A percentile compares a stretch with the other conserved stretches of the same genome.
These are phyloP conservation scores for Albophoma yamanashiensis DNA, from an alignment of 2,329 filamentous ascomycete species.

Conservation along the genomic window DNA sequence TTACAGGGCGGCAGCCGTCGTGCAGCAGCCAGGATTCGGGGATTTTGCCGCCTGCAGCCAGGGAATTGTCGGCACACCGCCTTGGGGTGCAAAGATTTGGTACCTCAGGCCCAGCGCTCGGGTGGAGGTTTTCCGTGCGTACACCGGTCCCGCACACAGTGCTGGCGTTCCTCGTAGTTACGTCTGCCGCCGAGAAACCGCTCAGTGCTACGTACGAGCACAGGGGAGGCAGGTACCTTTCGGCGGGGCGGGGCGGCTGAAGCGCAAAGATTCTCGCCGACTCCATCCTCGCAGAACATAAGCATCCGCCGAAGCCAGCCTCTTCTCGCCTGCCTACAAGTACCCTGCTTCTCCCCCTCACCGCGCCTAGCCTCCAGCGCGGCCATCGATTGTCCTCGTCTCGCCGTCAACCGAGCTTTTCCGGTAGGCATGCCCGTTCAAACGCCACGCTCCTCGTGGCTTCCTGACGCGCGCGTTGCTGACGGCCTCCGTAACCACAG, in stretches of 20 bases:
- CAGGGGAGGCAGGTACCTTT: background rate
- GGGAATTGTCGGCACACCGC: background rate
- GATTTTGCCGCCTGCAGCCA: background rate
- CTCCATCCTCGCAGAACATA: background rate
- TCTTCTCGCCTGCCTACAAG: background rate
- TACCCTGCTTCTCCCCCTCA: background rate
- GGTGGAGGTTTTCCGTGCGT: no score
- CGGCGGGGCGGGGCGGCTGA: background rate
- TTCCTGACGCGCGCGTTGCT: background rate
- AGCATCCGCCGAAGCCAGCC: background rate
- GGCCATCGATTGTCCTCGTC: background rate
- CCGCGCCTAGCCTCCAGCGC: background rate
- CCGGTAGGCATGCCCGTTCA: background rate
- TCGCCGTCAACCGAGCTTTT: background rate
- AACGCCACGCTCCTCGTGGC: background rate
- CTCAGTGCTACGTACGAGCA: background rate
- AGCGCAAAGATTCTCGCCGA: background rate
- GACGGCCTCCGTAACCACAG: background rate
- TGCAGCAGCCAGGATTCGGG: background rate
- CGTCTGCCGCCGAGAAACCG: background rate
- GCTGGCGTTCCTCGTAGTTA: background rate
- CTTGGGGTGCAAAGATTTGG: background rate
- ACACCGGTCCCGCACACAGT: background rate
- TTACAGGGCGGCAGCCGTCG: background rate
- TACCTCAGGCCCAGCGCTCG: no score